Conservation (phyloP, 306 rosid species). For the Sesbania bispinosa region DNA sequence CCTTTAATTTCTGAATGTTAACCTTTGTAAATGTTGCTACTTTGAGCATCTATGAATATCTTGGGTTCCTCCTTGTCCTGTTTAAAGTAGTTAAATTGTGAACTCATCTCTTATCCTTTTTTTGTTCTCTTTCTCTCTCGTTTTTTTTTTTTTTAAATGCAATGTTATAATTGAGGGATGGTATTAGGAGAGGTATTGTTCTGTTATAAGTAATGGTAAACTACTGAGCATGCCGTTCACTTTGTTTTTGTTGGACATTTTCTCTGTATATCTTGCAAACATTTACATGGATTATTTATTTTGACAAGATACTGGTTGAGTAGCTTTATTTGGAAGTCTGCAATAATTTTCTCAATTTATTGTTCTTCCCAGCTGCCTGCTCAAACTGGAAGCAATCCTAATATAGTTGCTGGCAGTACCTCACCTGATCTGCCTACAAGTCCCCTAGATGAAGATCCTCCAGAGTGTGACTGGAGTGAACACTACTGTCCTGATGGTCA, state of each 20-base stretch:
- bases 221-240: slow-evolving; percentile 5
- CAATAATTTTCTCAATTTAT: slow-evolving; percentile 18
- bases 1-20: no score
- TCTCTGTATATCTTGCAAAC: not conserved
- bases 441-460: slow-evolving; percentile 37
- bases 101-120: no score
- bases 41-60: no score
- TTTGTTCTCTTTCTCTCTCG: no score
- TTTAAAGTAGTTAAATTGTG: no score
- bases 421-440: slow-evolving; percentile 38
- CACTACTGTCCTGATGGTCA: slow-evolving; percentile 83
- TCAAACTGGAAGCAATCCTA: slow-evolving; percentile 38
- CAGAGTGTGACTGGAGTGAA: slow-evolving; percentile 93
- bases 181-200: slow-evolving; percentile 14
- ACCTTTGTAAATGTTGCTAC: no score
- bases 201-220: not conserved
- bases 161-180: not conserved
- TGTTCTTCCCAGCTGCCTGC: slow-evolving; percentile 37
- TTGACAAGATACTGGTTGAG: slow-evolving; percentile 17
- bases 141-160: no score
- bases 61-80: no score
- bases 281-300: slow-evolving; percentile 6
- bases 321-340: slow-evolving; percentile 16
- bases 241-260: not conserved
- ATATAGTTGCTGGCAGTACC: slow-evolving; percentile 32